Conservation (phyloP, 2,329 filamentous ascomycete species). For the Aspergillus tamarii region DNA sequence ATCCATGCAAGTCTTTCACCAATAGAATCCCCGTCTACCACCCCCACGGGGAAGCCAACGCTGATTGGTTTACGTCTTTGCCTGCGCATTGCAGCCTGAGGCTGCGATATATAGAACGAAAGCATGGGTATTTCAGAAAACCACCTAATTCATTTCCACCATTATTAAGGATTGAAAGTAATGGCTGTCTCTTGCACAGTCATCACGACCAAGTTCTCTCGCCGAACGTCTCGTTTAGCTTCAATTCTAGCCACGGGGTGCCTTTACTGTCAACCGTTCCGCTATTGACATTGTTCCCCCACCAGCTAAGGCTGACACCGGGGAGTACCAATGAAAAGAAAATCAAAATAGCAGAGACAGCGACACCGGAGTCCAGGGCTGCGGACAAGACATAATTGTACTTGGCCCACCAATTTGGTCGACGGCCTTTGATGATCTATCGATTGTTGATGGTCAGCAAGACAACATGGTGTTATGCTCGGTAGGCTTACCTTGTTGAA, state of each 20-base stretch:
- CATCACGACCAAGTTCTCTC: constrained; percentile 16
- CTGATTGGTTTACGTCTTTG: not conserved
- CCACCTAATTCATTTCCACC: too few species aligned
- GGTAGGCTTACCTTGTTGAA: constrained; percentile 34
- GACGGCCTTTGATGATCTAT: constrained; percentile 21
- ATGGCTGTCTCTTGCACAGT: not conserved
- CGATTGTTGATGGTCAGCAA: not conserved
- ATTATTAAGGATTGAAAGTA: not conserved
- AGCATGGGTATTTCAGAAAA: not conserved
- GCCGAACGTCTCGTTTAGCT: constrained; percentile 19
- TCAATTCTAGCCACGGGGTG: constrained; percentile 23
- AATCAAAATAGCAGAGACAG: constrained; percentile 40
- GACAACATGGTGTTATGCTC: not conserved
- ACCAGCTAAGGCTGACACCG: constrained; percentile 33
- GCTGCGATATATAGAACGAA: not conserved
- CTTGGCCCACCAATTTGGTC: constrained; percentile 26
- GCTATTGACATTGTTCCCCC: constrained; percentile 36
- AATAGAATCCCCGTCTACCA: not conserved
- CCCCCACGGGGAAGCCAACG: constrained; percentile 4
- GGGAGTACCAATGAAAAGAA: constrained; percentile 43
- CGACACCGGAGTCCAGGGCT: constrained; percentile 38
- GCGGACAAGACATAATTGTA: constrained; percentile 42
- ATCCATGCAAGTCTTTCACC: not conserved
- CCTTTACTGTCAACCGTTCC: constrained; percentile 41
- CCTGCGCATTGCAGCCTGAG: not conserved